Percentiles rank a stretch among this genome's conserved stretches.
These are phyloP conservation scores for Saprolegnia parasitica DNA, from an alignment of 352 stramenopile species.

Conservation along the genomic window DNA sequence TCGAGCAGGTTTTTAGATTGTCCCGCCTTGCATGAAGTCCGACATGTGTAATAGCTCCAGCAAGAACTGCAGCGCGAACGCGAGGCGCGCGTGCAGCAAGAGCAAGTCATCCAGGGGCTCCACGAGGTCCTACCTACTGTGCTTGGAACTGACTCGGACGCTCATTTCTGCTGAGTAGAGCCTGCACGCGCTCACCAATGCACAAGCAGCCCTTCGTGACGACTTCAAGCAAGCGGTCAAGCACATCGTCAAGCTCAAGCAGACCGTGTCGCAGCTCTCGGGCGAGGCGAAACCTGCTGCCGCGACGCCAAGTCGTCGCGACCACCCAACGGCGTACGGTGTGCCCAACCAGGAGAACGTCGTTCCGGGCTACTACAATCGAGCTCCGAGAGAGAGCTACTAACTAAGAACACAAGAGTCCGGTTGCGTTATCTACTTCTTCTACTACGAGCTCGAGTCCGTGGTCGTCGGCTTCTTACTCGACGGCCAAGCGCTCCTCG, in stretches of 20 bases:
- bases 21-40: neutral
- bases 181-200: neutral
- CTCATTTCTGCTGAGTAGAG: slow-evolving; percentile 5
- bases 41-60: slow-evolving; percentile 7
- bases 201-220: slow-evolving; percentile 7
- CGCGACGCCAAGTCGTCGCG: too few species aligned
- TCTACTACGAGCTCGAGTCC: neutral
- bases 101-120: neutral
- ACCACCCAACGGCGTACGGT: too few species aligned
- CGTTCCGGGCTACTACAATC: neutral
- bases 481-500: slow-evolving; percentile 77
- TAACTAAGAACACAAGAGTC: too few species aligned
- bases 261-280: slow-evolving; percentile 7
- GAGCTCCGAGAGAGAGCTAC: neutral
- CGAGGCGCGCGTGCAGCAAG: slow-evolving; percentile 6
- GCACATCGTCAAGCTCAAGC: slow-evolving; percentile 30
- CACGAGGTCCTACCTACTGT: slow-evolving; percentile 7
- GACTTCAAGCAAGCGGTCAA: slow-evolving; percentile 28
- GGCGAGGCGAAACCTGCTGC: neutral
- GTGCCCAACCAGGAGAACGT: neutral
- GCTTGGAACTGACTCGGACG: neutral
- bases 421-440: slow-evolving; percentile 10
- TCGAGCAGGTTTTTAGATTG: neutral
- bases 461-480: slow-evolving; percentile 37
- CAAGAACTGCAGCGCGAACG: slow-evolving; percentile 6